A percentile compares a stretch with the other conserved stretches of the same genome.
Evolutionary conservation across 106 monocot species (phyloP).

Genomic region (Dioscorea alata): DNA sequence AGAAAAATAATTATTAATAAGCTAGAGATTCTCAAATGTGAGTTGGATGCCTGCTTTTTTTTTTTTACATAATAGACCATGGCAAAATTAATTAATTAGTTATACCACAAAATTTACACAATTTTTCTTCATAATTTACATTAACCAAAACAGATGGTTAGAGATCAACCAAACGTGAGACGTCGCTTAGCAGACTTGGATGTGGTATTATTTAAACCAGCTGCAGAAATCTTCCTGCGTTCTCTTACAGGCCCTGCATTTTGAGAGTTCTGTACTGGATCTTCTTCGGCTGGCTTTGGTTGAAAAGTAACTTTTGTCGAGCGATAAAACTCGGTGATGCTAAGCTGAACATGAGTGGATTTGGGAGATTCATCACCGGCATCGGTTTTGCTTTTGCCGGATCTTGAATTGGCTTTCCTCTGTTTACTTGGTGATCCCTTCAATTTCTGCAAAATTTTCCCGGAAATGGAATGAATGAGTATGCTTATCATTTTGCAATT

Average conservation of each 20-base stretch:
- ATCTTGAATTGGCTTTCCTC: slow-evolving; percentile 18
- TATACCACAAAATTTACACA: not conserved
- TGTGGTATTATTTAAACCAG: slow-evolving; percentile 26
- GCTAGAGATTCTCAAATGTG: not conserved
- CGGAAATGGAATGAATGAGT: too few relatives aligned
- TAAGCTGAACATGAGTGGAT: slow-evolving; percentile 52
- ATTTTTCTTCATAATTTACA: not conserved
- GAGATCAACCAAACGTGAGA: slow-evolving; percentile 45
- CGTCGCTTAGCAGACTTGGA: slow-evolving; percentile 63
- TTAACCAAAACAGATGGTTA: not conserved
- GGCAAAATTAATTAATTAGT: not conserved
- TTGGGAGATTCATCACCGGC: slow-evolving; percentile 20
- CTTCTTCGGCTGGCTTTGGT: slow-evolving; percentile 15
- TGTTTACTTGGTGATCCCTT: slow-evolving; percentile 48
- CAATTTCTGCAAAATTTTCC: slow-evolving; percentile 30
- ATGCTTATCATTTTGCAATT: too few relatives aligned
- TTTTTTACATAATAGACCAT: not conserved
- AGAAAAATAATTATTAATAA: too few relatives aligned
- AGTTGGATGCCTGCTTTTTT: not conserved
- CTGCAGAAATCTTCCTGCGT: slow-evolving; percentile 6
- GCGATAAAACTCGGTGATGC: slow-evolving; percentile 85
- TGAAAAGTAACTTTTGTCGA: slow-evolving; percentile 37
- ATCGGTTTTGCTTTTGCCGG: slow-evolving; percentile 9
- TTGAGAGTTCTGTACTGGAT: slow-evolving; percentile 12
- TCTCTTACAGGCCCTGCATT: slow-evolving; percentile 6